Base-by-base conservation (phyloP, 805 yeast genomes). In the Yamadazyma phyllophila region DNA sequence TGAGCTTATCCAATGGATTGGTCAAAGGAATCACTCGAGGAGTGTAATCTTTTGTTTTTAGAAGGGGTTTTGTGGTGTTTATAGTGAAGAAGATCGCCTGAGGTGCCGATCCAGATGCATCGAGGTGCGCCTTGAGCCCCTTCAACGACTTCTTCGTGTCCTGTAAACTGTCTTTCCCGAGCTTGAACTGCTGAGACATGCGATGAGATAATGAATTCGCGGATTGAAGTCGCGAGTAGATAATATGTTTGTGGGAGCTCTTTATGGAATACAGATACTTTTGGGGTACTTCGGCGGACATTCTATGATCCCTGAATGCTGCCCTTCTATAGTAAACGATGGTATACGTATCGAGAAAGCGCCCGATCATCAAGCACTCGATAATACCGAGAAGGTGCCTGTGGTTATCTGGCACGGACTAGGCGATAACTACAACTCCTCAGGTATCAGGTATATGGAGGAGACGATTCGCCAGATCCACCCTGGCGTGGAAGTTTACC, bases 341-440 rank as follows among this genome's bases (percentile, higher is more conserved):
- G 31, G 31, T 4, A 29, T n/a, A 11, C 13, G 11, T 29, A 11
- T 29, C 3, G 31, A 29, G 31, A 29, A 29, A 7, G 13, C 7
- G 4, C 11, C 36, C 16, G 26, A 15, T 32, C 24, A 4, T 20
- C 24, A 20, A 20, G 24, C 3, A 6, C 24, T 20, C 24, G 17
- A 15, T 32, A 14, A 15, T 7, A 26, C 8, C 17, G 32, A 20
- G 4, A 45, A 50, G 34, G 49, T 57, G 17, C 85, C 88, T 0
- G 73, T 87, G 2, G 88, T 87, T 2, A 58, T 88, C 34, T 87
- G 95, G 95, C 96, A 87, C 56, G 96, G 96, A 0, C 72, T 88
- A 63, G 94, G 95, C 0, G 96, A 87, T 59, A 73, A 77, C 9
- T 86, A 81, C 58, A 76, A 83, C 56, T 80, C 89, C 0, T 60